Evolutionary conservation across 345 rosid species (phyloP), one percentile per base, ranked within the genome.

Genomic region (Iberis pinnata): DNA sequence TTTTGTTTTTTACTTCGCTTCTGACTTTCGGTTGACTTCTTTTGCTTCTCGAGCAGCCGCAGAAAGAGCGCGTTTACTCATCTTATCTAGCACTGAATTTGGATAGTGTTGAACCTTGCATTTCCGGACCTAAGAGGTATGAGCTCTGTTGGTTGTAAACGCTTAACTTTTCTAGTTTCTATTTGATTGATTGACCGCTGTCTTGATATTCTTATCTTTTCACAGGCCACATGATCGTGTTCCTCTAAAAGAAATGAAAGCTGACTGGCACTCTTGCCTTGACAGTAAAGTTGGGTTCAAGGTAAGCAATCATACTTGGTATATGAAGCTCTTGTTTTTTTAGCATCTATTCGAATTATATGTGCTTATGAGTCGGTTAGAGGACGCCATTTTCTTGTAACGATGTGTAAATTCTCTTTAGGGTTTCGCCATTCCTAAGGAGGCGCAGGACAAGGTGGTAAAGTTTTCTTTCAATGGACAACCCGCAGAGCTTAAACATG

Each of bases 401-500:
- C 25, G 25, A 22, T 22, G 3, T 22, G 25, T 22, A 6, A 29
- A 33, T 48, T 45, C 25, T 56, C 27, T 58, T 53, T 66, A 92
- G 98, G 97, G 98, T 25, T 92, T 85, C 70, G 87, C 97, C 10
- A 71, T 92, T 40, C 95, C 98, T 44, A 92, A 92, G 68, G 98
- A 85, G 64, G 72, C 73, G 12, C 95, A 83, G 27, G 75, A 74
- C 4, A 85, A 83, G 58, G 81, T 88, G 49, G 90, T 73, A n/a
- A 83, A 76, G 19, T 92, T 92, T 72, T 77, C 94, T 43, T 92
- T 88, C 75, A 71, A 80, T 44, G 95, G 95, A 55, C 70, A 78
- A 60, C 87, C 81, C 43, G 95, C 98, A 38, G 98, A 85, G 70
- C 74, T 92, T 53, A 85, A 78, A 83, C 98, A 92, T 60, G 97